phyloP scores from a whole-genome alignment of 352 stramenopile species.

The Phytophthora idaei region DNA sequence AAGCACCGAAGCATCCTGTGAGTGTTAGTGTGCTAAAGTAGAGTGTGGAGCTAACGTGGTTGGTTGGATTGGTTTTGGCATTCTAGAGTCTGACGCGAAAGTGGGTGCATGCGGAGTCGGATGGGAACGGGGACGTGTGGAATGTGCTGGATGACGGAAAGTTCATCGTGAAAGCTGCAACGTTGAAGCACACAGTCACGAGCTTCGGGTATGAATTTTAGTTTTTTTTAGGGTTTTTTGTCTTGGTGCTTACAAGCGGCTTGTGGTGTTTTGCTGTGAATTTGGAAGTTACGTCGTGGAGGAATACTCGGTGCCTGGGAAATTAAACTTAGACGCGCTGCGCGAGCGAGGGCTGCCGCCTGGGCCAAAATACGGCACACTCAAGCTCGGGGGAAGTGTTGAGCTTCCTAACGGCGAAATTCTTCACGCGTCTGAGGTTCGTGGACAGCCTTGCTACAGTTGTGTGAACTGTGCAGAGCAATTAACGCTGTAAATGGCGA shows the following conservation, averaged over 20 bases:
- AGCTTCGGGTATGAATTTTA: conserved; percentile 68
- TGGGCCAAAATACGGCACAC: conserved; percentile 88
- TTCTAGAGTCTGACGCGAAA: conserved; percentile 54
- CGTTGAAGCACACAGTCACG: conserved; percentile 79
- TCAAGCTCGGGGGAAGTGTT: conserved; percentile 90
- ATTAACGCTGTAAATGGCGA: neutral
- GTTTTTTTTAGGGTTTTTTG: conserved; percentile 5
- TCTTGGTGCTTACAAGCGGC: neutral
- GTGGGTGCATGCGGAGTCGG: conserved; percentile 58
- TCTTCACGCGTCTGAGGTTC: conserved; percentile 84
- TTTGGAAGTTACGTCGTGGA: conserved; percentile 77
- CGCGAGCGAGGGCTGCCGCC: conserved; percentile 79
- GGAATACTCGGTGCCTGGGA: conserved; percentile 76
- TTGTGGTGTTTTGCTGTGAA: conserved; percentile 1
- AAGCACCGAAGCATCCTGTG: conserved; percentile 66
- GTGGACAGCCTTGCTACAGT: neutral
- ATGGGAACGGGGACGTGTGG: conserved; percentile 71
- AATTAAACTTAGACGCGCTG: conserved; percentile 86
- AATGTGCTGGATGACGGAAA: conserved; percentile 75
- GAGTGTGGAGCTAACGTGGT: conserved; percentile 4
- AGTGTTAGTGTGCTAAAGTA: conserved; percentile 1
- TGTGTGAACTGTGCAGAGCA: neutral
- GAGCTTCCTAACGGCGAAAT: conserved; percentile 77
- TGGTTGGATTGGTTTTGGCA: neutral
- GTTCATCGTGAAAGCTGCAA: conserved; percentile 62